phyloP scores from a whole-genome alignment of 805 yeast genomes.

The Pichia membranifaciens region DNA sequence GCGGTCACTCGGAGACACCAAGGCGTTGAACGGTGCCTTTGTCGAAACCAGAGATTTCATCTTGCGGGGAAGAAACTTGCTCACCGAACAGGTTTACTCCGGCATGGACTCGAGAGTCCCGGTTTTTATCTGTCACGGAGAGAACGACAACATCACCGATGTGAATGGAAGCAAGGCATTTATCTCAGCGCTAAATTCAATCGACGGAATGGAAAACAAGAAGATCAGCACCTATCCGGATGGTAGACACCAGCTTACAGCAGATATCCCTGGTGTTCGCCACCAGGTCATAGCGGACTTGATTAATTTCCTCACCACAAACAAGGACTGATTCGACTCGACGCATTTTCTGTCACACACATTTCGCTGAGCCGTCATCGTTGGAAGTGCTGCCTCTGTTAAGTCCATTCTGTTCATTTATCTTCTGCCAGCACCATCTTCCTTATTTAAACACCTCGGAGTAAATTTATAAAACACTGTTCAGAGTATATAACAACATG shows the following conservation, averaged over 20 bases:
- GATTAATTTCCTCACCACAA: slow-evolving; percentile 34
- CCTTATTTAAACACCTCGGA: no score
- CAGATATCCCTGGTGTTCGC: slow-evolving; percentile 42
- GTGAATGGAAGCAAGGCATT: slow-evolving; percentile 42
- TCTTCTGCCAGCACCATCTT: background rate
- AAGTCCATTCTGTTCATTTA: background rate
- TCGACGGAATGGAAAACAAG: slow-evolving; percentile 27
- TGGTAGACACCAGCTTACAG: slow-evolving; percentile 41
- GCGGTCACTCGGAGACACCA: slow-evolving; percentile 33
- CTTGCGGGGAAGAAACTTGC: slow-evolving; percentile 51
- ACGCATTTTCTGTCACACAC: background rate
- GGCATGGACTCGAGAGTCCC: slow-evolving; percentile 39
- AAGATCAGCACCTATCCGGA: slow-evolving; percentile 18
- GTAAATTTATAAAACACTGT: no score
- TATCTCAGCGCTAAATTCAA: slow-evolving; percentile 25
- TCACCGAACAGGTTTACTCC: slow-evolving; percentile 32
- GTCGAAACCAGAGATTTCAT: slow-evolving; percentile 55
- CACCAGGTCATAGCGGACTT: slow-evolving; percentile 30
- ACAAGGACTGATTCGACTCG: background rate
- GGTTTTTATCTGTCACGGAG: slow-evolving; percentile 56
- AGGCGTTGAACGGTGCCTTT: slow-evolving; percentile 49
- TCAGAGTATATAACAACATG: background rate
- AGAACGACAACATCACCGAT: slow-evolving; percentile 56
- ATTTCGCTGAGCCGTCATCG: slow-evolving; percentile 2
- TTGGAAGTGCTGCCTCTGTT: no score